phyloP scores from a whole-genome alignment of 2,329 filamentous ascomycete genomes.

The Cladophialophora exuberans region DNA sequence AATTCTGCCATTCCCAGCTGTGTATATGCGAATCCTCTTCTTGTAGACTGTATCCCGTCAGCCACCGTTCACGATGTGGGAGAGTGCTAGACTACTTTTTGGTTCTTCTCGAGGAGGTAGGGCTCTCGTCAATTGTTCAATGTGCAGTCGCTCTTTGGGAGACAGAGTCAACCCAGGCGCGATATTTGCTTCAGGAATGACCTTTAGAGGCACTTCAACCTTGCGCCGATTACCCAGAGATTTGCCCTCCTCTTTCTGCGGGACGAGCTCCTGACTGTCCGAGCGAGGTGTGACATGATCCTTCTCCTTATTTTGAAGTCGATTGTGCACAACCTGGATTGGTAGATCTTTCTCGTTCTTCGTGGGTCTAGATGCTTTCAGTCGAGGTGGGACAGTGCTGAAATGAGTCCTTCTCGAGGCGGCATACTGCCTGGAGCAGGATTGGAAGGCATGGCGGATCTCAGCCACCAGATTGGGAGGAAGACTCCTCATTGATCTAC shows the following conservation, averaged over 20 bases:
- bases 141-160: conserved; percentile 33
- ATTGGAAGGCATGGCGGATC: conserved; percentile 27
- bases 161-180: conserved; percentile 30
- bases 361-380: conserved; percentile 12
- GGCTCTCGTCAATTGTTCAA: conserved; percentile 31
- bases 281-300: neutral
- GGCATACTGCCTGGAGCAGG: conserved; percentile 27
- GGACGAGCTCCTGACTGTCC: conserved; percentile 22
- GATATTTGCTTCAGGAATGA: conserved; percentile 33
- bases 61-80: neutral
- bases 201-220: conserved; percentile 30
- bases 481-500: conserved; percentile 16
- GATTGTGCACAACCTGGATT: conserved; percentile 26
- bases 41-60: conserved; percentile 27
- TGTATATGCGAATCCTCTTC: conserved; percentile 70
- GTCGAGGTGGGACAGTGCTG: conserved; percentile 19
- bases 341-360: conserved; percentile 17
- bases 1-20: conserved; percentile 69
- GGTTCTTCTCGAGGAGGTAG: conserved; percentile 24
- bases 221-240: conserved; percentile 25
- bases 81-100: conserved; percentile 11
- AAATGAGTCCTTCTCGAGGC: conserved; percentile 20
- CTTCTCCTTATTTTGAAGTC: conserved; percentile 17
- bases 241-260: conserved; percentile 16
- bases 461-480: conserved; percentile 26